Percentiles rank a stretch among this genome's conserved stretches.
Conservation (phyloP, 2,329 filamentous ascomycete genomes). For the Clarireedia homoeocarpa region DNA sequence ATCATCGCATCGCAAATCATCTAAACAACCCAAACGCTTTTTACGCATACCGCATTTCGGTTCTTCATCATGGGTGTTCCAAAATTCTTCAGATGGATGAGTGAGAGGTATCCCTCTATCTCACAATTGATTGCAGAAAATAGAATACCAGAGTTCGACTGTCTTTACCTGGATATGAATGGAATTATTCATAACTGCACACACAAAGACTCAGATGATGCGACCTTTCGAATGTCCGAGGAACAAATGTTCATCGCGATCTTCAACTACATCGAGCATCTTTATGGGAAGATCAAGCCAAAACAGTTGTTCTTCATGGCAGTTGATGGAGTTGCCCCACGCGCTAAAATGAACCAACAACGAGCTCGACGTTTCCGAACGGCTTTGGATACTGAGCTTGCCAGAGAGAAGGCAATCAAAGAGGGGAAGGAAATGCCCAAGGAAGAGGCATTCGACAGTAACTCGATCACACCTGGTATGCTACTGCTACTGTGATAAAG, state of each 20-base stretch:
- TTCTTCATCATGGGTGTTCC: constrained; percentile 44
- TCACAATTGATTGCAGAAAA: constrained; percentile 98
- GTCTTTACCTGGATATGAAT: constrained; percentile 97
- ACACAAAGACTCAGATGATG: constrained; percentile 67
- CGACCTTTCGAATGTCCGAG: constrained; percentile 86
- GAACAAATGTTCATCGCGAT: constrained; percentile 99
- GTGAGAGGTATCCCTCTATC: constrained; percentile 96
- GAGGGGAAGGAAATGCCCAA: constrained; percentile 91
- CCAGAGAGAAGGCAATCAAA: constrained; percentile 82
- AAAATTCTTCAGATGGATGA: constrained; percentile 70
- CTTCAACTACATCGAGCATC: constrained; percentile 98
- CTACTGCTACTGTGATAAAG: constrained; percentile 12
- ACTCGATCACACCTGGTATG: constrained; percentile 87
- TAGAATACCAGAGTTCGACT: constrained; percentile 97
- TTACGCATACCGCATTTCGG: neutral
- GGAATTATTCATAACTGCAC: constrained; percentile 99
- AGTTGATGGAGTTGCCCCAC: constrained; percentile 92
- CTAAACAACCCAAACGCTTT: neutral
- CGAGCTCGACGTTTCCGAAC: constrained; percentile 91
- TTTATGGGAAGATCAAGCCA: constrained; percentile 98
- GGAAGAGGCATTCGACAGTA: constrained; percentile 95
- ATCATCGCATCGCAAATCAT: constrained; percentile 7
- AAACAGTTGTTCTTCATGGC: constrained; percentile 99
- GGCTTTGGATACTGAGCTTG: constrained; percentile 80
- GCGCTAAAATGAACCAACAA: constrained; percentile 99